Conservation (phyloP, 2,329 filamentous ascomycete genomes). For the Daldinia sp. region DNA sequence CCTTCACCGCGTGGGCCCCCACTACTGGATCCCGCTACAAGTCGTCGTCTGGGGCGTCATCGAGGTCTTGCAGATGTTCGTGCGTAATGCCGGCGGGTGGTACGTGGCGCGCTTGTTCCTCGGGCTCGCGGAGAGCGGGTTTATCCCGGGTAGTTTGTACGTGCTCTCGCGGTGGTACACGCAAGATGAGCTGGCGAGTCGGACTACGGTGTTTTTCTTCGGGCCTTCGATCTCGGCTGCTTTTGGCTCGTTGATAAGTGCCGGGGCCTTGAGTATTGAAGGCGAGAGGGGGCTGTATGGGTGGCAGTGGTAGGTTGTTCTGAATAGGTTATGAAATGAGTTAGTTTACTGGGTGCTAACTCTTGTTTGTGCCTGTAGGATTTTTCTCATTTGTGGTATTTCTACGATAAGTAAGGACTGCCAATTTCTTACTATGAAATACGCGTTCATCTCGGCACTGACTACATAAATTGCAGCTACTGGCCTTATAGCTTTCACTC, state of each 20-base stretch:
- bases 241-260: constrained; percentile 43
- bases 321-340: not conserved
- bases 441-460: not conserved
- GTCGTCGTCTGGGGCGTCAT: constrained; percentile 41
- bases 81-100: constrained; percentile 36
- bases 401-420: constrained; percentile 38
- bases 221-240: constrained; percentile 38
- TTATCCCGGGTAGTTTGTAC: constrained; percentile 42
- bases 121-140: constrained; percentile 40
- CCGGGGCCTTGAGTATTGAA: constrained; percentile 37
- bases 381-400: constrained; percentile 43
- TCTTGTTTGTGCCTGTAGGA: constrained; percentile 20
- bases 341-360: not conserved
- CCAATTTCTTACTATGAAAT: too few relatives aligned
- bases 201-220: constrained; percentile 42
- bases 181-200: constrained; percentile 41
- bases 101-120: constrained; percentile 40
- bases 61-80: constrained; percentile 39
- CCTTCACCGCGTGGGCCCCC: constrained; percentile 41
- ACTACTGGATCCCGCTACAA: constrained; percentile 42
- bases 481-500: constrained; percentile 39
- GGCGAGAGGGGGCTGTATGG: constrained; percentile 28
- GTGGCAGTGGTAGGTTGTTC: constrained; percentile 34
- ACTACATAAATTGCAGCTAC: constrained; percentile 23
- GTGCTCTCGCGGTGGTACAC: constrained; percentile 39